These are phyloP conservation scores for Claviceps citrina DNA, from an alignment of 2,329 filamentous ascomycete genomes.

Conservation along the genomic window DNA sequence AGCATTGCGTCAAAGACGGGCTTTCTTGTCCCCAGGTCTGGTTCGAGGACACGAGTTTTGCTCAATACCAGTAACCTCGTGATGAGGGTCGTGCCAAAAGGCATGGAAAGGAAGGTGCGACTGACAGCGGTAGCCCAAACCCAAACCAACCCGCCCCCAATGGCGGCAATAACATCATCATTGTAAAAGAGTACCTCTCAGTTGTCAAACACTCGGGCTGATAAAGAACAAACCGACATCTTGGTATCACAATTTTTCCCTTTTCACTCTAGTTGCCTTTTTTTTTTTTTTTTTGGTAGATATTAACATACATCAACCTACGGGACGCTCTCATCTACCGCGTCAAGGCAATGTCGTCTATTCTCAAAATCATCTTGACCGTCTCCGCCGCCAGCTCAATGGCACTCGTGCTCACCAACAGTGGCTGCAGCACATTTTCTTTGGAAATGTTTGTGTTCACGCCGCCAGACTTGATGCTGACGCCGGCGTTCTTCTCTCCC, in stretches of 20 bases:
- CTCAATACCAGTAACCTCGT: no score
- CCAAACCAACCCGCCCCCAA: no score
- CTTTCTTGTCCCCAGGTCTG: neutral
- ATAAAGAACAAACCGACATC: no score
- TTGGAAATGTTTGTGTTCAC: conserved; percentile 95
- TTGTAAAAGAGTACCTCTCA: neutral
- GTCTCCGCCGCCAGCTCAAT: conserved; percentile 96
- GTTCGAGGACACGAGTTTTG: no score
- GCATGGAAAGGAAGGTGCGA: neutral
- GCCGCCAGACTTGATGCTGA: conserved; percentile 94
- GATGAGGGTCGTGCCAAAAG: neutral
- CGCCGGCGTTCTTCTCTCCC: conserved; percentile 88
- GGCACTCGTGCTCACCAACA: conserved; percentile 92
- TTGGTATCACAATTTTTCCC: conserved; percentile 6
- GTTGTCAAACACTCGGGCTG: no score
- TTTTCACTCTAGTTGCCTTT: no score
- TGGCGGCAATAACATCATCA: no score
- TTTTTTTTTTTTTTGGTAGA: conserved; percentile 5
- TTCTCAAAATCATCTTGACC: conserved; percentile 77
- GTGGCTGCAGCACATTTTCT: conserved; percentile 89
- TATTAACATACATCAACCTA: conserved; percentile 24
- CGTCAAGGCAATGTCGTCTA: conserved; percentile 51
- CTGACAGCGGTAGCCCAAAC: neutral
- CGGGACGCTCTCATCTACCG: conserved; percentile 24
- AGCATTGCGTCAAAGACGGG: neutral